Evolutionary conservation across 2,329 filamentous ascomycete species (phyloP), one percentile per base, ranked within the genome.

Genomic region (Penicillium sp.): DNA sequence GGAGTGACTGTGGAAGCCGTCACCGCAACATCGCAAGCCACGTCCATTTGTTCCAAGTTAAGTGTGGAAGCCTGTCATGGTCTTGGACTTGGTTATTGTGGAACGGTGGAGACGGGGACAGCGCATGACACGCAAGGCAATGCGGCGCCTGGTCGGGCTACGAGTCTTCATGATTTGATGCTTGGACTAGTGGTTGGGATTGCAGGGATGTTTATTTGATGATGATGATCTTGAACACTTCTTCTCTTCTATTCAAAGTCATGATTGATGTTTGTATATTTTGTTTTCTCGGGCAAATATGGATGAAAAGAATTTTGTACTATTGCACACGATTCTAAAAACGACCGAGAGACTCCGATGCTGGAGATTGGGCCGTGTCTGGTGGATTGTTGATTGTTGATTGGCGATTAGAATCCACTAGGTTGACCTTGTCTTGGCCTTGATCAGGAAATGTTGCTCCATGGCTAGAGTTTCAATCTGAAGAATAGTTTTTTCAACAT

Each of bases 21-120:
- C 9, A 67, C 67, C 2, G 62, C 68, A 8, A 61, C 69, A 8
- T 56, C 60, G 4, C 52, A 62, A 27, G 67, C 64, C 11, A 60
- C 60, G 25, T 66, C 66, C 10, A 67, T 69, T 12, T 73, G 70
- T 44, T 68, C 64, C 11, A 72, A 64, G 43, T 48, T 71, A 33
- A 74, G 71, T 43, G 44, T 50, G 13, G 39, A 61, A 30, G 73
- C 70, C 10, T 75, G 73, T 45, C 72, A 69, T 45, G 69, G 67
- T 18, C 52, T 75, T 26, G 63, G 68, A 34, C 60, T 71, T 22
- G 64, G 56, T 7, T 70, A 72, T 22, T 76, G 73, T 48, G 55
- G 53, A 18, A 51, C 56, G 2, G 44, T 49, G 29, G 44, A 36
- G 36, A 57, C 51, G 3, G 48, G 32, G 12, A 31, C 22, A 65